These are phyloP conservation scores for Plasmopara muralis DNA, from an alignment of 352 stramenopile species.

Conservation along the genomic window DNA sequence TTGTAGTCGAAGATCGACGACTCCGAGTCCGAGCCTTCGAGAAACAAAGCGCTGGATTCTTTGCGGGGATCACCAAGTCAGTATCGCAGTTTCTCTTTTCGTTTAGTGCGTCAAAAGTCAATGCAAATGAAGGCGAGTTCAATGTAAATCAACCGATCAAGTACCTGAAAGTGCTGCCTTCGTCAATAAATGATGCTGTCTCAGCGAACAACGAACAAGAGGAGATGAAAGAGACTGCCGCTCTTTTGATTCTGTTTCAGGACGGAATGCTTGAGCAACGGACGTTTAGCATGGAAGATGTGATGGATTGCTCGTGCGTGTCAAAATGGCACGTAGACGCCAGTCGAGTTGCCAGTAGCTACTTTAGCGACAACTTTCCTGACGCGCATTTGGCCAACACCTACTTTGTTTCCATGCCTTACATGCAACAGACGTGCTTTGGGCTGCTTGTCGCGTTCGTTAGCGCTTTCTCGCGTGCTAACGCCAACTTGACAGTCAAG, in stretches of 20 bases:
- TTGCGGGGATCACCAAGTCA: slow-evolving; percentile 63
- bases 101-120: slow-evolving; percentile 24
- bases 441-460: slow-evolving; percentile 62
- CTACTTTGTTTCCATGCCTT: slow-evolving; percentile 58
- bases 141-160: slow-evolving; percentile 51
- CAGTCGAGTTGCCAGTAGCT: slow-evolving; percentile 49
- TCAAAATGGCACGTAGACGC: slow-evolving; percentile 59
- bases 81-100: slow-evolving; percentile 78
- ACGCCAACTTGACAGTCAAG: slow-evolving; percentile 38
- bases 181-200: slow-evolving; percentile 12
- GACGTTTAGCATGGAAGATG: slow-evolving; percentile 58
- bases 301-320: slow-evolving; percentile 52
- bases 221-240: slow-evolving; percentile 32
- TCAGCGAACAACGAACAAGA: slow-evolving; percentile 15
- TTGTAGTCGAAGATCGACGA: slow-evolving; percentile 71
- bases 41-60: slow-evolving; percentile 54
- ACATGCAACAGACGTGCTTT: slow-evolving; percentile 51
- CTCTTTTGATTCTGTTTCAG: slow-evolving; percentile 66
- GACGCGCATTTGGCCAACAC: slow-evolving; percentile 54
- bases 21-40: slow-evolving; percentile 71
- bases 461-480: slow-evolving; percentile 38
- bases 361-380: slow-evolving; percentile 67
- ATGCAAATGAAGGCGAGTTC: slow-evolving; percentile 25
- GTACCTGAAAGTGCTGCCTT: slow-evolving; percentile 43
- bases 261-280: slow-evolving; percentile 61